Percentiles rank a stretch among this genome's conserved stretches.
phyloP scores from a whole-genome alignment of 2,329 filamentous ascomycete species.

The Colletotrichum tabaci region DNA sequence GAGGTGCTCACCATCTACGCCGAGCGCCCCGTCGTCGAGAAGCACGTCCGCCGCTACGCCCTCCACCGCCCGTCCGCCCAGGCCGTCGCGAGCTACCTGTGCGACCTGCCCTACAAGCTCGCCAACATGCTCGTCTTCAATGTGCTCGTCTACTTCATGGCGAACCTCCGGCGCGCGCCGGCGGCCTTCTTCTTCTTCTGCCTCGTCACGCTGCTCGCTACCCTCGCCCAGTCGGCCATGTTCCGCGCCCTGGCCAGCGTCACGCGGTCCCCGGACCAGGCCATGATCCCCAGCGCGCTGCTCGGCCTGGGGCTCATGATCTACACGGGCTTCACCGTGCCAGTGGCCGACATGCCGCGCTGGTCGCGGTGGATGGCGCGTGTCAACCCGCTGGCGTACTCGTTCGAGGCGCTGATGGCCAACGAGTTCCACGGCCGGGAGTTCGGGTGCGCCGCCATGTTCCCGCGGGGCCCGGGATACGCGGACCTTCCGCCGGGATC shows the following conservation, averaged over 20 bases:
- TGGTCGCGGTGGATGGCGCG: slow-evolving; percentile 70
- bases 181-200: slow-evolving; percentile 74
- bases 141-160: slow-evolving; percentile 75
- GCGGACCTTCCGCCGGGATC: not conserved
- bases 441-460: slow-evolving; percentile 21
- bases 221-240: slow-evolving; percentile 47
- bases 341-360: slow-evolving; percentile 54
- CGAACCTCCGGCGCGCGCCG: slow-evolving; percentile 70
- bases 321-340: slow-evolving; percentile 61
- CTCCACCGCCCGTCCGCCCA: slow-evolving; percentile 52
- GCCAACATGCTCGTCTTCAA: slow-evolving; percentile 65
- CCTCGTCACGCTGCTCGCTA: slow-evolving; percentile 54
- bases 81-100: slow-evolving; percentile 64
- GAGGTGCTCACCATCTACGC: slow-evolving; percentile 46
- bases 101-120: slow-evolving; percentile 67
- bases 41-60: slow-evolving; percentile 46
- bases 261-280: slow-evolving; percentile 46
- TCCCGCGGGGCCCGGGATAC: slow-evolving; percentile 17
- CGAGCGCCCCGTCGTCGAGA: slow-evolving; percentile 47
- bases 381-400: slow-evolving; percentile 67
- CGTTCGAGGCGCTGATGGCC: slow-evolving; percentile 76
- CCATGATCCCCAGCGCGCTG: slow-evolving; percentile 67
- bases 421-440: slow-evolving; percentile 72
- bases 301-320: slow-evolving; percentile 65
- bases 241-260: slow-evolving; percentile 48